A percentile compares a stretch with the other conserved stretches of the same genome.
Conservation (phyloP, 2,329 filamentous ascomycete species). For the Corinectria fuckeliana region DNA sequence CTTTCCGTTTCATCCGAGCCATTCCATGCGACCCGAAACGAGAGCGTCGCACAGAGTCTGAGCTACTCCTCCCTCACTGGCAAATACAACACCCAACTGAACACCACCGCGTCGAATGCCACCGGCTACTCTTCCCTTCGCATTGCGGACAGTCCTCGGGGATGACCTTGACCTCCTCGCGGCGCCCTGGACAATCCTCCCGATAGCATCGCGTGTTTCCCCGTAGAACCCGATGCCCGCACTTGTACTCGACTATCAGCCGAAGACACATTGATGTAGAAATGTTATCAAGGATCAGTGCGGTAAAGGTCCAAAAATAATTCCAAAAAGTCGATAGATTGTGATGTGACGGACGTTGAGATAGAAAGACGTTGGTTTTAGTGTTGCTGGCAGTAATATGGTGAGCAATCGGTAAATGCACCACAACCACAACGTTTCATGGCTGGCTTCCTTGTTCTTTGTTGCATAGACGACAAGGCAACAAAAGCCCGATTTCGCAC, state of each 20-base stretch:
- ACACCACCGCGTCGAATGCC: conserved; percentile 47
- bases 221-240: conserved; percentile 45
- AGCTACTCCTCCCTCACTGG: conserved; percentile 23
- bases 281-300: no score
- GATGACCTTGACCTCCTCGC: conserved; percentile 41
- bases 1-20: conserved; percentile 13
- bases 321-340: neutral
- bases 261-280: conserved; percentile 43
- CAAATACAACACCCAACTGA: conserved; percentile 44
- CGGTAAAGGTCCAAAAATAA: neutral
- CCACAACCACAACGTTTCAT: conserved; percentile 6
- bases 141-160: conserved; percentile 45
- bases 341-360: no score
- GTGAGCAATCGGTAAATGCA: conserved; percentile 1
- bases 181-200: conserved; percentile 40
- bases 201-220: conserved; percentile 46
- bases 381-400: neutral
- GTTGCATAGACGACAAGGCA: neutral
- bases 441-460: neutral
- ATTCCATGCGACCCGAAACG: neutral
- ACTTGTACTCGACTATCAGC: conserved; percentile 44
- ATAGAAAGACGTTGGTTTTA: neutral
- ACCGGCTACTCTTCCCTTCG: conserved; percentile 36
- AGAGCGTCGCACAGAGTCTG: neutral
- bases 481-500: neutral